Evolutionary conservation across 805 yeast genomes (phyloP).

Genomic region (Yamadazyma laniorum): DNA sequence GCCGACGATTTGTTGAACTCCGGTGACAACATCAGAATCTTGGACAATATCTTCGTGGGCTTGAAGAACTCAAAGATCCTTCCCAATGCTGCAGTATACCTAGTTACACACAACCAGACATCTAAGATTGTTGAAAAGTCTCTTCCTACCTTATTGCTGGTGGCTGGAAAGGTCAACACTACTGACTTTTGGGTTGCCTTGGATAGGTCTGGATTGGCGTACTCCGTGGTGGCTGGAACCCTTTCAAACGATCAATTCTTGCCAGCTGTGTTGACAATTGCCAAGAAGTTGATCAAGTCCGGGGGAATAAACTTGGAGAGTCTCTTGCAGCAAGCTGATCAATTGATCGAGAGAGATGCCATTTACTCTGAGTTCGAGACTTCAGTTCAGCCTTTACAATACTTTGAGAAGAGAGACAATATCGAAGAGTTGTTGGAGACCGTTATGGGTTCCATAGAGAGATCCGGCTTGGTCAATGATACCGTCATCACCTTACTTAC

Average conservation of each 20-base stretch:
- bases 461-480: conserved; percentile 26
- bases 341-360: conserved; percentile 11
- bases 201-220: conserved; percentile 29
- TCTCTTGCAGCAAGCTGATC: conserved; percentile 16
- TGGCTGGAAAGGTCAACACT: conserved; percentile 19
- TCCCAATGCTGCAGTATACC: conserved; percentile 22
- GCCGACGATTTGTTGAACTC: conserved; percentile 23
- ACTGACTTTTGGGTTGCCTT: conserved; percentile 28
- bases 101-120: conserved; percentile 24
- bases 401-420: conserved; percentile 24
- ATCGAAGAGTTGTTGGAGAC: conserved; percentile 29
- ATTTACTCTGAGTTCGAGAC: conserved; percentile 8
- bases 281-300: conserved; percentile 18
- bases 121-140: conserved; percentile 17
- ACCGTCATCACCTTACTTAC: conserved; percentile 23
- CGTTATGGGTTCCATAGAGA: conserved; percentile 24
- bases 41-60: conserved; percentile 23
- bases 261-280: conserved; percentile 23
- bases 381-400: conserved; percentile 4
- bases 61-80: conserved; percentile 23
- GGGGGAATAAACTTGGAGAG: conserved; percentile 16
- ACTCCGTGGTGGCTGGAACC: conserved; percentile 23
- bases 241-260: conserved; percentile 21
- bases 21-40: conserved; percentile 19
- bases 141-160: conserved; percentile 16